Evolutionary conservation across 768 basidiomycete species (phyloP), one percentile per base, ranked within the genome.

Genomic region (Russula sp.): DNA sequence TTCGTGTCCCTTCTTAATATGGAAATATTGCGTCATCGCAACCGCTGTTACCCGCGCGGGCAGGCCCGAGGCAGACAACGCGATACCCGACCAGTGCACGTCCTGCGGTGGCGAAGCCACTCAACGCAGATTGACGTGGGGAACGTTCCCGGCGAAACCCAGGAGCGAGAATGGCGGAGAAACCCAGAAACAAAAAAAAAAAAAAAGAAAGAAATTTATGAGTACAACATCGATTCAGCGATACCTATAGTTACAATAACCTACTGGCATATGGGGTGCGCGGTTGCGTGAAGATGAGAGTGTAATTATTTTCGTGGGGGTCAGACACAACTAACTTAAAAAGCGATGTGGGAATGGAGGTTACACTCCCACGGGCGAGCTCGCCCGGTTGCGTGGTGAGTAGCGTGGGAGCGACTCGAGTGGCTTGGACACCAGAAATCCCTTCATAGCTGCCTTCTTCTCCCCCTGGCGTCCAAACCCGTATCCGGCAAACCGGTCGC

Each of bases 381-480:
- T 64, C 32, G 54, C 57, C 20, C 49, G 65, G 81, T 75, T 1
- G 80, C 84, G 51, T 34, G 57, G 32, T 9, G 47, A 57, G 42
- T 67, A 67, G 18, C 66, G 66, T 22, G 66, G 66, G 35, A 67
- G 44, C 6, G 64, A 10, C 32, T 67, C 66, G 13, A 67, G 39
- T 2, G 66, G 66, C 51, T 61, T 52, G 4, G 66, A 66, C 9
- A 69, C 44, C 47, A 65, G 35, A 63, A 72, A 61, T 74, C 88
- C 88, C 70, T 77, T 83, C 68, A 84, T 73, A 9, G 77, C 84
- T 10, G 87, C 88, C 57, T 81, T 80, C 74, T 87, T 88, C 74
- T 91, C 87, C 4, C 84, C 89, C 68, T 88, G 87, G 63, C 85
- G 79, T 44, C 90, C 89, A 68, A 93, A 93, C n/a, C 90, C 89